These are phyloP conservation scores for Ramularia collo-cygni DNA, from an alignment of 2,329 filamentous ascomycete genomes.

Conservation along the genomic window DNA sequence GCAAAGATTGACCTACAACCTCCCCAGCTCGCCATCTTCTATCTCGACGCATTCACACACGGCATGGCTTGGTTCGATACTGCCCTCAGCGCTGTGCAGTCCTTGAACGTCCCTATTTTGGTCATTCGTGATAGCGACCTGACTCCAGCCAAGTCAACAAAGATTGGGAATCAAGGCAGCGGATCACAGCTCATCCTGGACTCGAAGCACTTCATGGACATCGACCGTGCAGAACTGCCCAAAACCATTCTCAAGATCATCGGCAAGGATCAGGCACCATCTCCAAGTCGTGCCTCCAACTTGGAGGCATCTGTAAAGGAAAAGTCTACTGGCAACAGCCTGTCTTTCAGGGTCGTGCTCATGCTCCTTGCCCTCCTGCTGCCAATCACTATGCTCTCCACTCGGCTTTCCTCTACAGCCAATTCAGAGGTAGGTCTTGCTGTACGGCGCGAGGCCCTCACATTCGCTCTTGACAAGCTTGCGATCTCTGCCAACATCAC, in stretches of 20 bases:
- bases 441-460: conserved; percentile 17
- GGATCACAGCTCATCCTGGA: not conserved
- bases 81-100: conserved; percentile 6
- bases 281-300: not conserved
- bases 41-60: conserved; percentile 2
- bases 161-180: not conserved
- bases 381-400: not conserved
- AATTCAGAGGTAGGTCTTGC: conserved; percentile 4
- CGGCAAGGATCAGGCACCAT: not conserved
- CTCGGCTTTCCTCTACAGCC: not conserved
- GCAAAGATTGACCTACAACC: conserved; percentile 9
- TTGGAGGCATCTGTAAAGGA: not conserved
- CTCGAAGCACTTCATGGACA: not conserved
- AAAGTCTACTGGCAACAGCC: not conserved
- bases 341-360: not conserved
- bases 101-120: conserved; percentile 8
- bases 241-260: not conserved
- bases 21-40: conserved; percentile 16
- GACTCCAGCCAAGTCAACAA: not conserved
- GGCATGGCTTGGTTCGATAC: conserved; percentile 2
- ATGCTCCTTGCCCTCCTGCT: not conserved
- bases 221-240: conserved; percentile 1
- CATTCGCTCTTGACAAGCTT: conserved; percentile 12
- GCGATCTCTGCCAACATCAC: conserved; percentile 13
- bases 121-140: conserved; percentile 1